Conservation (phyloP, 805 yeast species). For the Wickerhamomyces silvicola region DNA sequence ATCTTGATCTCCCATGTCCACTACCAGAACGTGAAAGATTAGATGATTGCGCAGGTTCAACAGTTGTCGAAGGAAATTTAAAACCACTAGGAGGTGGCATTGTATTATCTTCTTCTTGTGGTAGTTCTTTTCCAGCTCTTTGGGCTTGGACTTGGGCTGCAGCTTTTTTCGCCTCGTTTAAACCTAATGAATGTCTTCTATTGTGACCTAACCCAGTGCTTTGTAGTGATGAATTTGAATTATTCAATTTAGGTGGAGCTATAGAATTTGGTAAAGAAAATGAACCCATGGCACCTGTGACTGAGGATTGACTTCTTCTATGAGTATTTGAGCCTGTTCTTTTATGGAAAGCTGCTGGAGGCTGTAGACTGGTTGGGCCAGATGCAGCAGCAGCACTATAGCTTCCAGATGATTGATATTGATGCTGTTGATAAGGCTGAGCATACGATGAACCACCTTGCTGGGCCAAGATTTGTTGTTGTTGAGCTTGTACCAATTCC, state of each 20-base stretch:
- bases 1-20: constrained; percentile 20
- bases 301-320: constrained; percentile 42
- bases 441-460: constrained; percentile 32
- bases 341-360: constrained; percentile 14
- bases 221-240: too few species aligned
- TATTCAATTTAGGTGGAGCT: too few species aligned
- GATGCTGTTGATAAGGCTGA: constrained; percentile 37
- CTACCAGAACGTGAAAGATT: constrained; percentile 3
- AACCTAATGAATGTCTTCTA: constrained; percentile 88
- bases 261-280: constrained; percentile 17
- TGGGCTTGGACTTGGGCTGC: constrained; percentile 90
- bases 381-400: constrained; percentile 5
- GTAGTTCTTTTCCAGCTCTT: constrained; percentile 31
- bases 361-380: constrained; percentile 7
- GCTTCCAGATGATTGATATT: constrained; percentile 16
- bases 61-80: constrained; percentile 48
- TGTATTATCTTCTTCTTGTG: constrained; percentile 11
- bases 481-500: constrained; percentile 88
- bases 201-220: constrained; percentile 53
- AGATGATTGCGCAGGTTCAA: constrained; percentile 25
- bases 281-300: constrained; percentile 28
- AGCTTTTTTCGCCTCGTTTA: constrained; percentile 89
- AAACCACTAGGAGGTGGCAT: constrained; percentile 32
- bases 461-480: constrained; percentile 74
- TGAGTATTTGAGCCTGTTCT: constrained; percentile 25